Evolutionary conservation across 352 stramenopile species (phyloP).

Genomic region (Globisporangium nagaii): DNA sequence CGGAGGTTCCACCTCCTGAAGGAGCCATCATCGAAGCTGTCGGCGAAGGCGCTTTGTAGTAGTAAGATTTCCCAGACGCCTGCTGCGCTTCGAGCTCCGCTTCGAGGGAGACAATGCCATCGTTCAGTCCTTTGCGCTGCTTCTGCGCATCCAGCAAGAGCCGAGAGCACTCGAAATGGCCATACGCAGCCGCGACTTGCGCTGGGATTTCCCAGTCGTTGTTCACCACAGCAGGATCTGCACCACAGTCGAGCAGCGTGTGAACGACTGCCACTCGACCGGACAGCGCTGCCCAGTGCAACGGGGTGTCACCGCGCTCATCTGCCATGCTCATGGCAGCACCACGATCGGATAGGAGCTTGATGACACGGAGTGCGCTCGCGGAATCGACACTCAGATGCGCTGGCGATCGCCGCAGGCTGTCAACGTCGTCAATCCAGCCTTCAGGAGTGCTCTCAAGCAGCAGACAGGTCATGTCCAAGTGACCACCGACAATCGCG

Average conservation of each 20-base stretch:
- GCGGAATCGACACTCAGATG: conserved; percentile 35
- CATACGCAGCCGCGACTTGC: conserved; percentile 35
- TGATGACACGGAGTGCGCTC: conserved; percentile 12
- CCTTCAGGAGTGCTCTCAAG: conserved; percentile 16
- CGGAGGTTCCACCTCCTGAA: background rate
- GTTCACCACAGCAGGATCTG: conserved; percentile 41
- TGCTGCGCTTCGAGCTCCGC: conserved; percentile 28
- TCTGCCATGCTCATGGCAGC: conserved; percentile 44
- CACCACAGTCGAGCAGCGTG: conserved; percentile 35
- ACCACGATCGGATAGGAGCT: conserved; percentile 23
- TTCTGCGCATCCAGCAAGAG: conserved; percentile 26
- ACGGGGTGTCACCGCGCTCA: conserved; percentile 55
- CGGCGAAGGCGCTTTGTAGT: conserved; percentile 18
- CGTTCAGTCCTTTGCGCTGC: background rate
- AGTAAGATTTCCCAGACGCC: conserved; percentile 18
- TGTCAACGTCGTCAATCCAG: conserved; percentile 23
- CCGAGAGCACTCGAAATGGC: conserved; percentile 44
- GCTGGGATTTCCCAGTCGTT: conserved; percentile 50
- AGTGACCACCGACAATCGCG: conserved; percentile 27
- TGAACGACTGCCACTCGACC: conserved; percentile 33
- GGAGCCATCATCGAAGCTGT: conserved; percentile 1
- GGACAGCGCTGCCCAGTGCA: conserved; percentile 61
- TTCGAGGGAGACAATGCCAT: conserved; percentile 14
- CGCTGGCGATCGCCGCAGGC: conserved; percentile 24
- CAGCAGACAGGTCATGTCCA: conserved; percentile 24